Percentiles rank a stretch among this genome's conserved stretches.
Evolutionary conservation across 139 green algal species (phyloP).

Genomic region (Desmodesmus armatus): DNA sequence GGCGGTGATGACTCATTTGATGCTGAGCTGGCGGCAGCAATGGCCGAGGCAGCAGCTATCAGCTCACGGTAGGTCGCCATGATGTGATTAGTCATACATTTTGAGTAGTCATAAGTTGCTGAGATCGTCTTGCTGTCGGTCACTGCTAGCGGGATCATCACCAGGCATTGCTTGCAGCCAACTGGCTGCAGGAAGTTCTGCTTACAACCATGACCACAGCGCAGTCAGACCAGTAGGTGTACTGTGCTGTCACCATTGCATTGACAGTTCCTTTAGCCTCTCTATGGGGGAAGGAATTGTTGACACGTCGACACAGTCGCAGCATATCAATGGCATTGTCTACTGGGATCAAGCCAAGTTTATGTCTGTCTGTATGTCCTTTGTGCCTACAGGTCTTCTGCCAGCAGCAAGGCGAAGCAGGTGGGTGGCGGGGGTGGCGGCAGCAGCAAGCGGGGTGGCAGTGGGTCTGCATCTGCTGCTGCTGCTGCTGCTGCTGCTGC

Average conservation of each 20-base stretch:
- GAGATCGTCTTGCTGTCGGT: no score
- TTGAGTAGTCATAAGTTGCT: no score
- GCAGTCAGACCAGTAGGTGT: no score
- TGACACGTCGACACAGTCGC: background rate
- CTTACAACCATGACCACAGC: no score
- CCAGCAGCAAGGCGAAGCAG: constrained; percentile 31
- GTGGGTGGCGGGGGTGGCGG: constrained; percentile 28
- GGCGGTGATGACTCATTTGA: constrained; percentile 42
- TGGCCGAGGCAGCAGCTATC: constrained; percentile 48
- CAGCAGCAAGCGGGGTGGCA: constrained; percentile 34
- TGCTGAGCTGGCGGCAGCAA: constrained; percentile 37
- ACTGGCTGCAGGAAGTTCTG: background rate
- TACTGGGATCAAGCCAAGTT: no score
- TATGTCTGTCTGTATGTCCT: no score
- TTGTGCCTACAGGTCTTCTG: constrained; percentile 4
- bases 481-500: background rate
- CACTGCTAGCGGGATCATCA: no score
- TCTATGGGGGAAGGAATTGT: background rate
- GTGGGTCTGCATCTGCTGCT: background rate
- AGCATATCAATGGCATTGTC: background rate
- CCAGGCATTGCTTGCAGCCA: no score
- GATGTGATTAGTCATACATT: no score
- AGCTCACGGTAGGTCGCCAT: constrained; percentile 4
- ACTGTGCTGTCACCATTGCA: no score
- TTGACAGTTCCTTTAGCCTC: no score